Evolutionary conservation across 345 rosid species (phyloP).

Genomic region (Aethionema arabicum): DNA sequence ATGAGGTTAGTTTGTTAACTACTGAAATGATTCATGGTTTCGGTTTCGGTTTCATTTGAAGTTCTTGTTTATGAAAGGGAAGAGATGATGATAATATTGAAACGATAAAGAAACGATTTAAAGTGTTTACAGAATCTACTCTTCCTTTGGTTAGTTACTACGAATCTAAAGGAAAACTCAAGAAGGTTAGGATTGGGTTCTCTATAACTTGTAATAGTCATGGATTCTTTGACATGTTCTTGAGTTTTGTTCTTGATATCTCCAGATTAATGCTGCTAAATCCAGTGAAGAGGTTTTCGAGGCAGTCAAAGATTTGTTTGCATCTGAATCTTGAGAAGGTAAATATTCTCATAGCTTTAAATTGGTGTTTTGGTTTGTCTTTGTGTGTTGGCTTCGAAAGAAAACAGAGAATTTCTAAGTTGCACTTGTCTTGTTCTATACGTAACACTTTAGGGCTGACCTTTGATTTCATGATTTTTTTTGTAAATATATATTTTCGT

Average conservation of each 20-base stretch:
- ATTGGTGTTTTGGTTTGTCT: not conserved
- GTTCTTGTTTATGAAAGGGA: slow-evolving; percentile 47
- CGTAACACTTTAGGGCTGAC: no score
- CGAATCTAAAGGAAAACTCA: slow-evolving; percentile 56
- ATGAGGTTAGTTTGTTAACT: slow-evolving; percentile 51
- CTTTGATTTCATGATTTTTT: no score
- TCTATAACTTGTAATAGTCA: not conserved
- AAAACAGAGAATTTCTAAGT: no score
- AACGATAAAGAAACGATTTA: slow-evolving; percentile 59
- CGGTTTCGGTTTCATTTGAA: not conserved
- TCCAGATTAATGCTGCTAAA: slow-evolving; percentile 70
- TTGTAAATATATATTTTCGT: no score
- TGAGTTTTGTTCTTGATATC: slow-evolving; percentile 14
- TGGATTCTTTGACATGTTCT: not conserved
- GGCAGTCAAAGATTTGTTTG: slow-evolving; percentile 48
- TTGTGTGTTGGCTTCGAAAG: not conserved
- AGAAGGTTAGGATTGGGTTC: slow-evolving; percentile 44
- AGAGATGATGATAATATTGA: slow-evolving; percentile 76
- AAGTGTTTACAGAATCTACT: slow-evolving; percentile 59
- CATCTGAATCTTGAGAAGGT: slow-evolving; percentile 51
- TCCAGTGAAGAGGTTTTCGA: slow-evolving; percentile 64
- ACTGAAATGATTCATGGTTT: not conserved
- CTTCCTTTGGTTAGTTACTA: slow-evolving; percentile 57
- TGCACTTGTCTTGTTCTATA: no score
- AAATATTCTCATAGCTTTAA: slow-evolving; percentile 3